These are phyloP conservation scores for Fraxinus pennsylvanica DNA, from an alignment of 257 asterid species.

Conservation along the genomic window DNA sequence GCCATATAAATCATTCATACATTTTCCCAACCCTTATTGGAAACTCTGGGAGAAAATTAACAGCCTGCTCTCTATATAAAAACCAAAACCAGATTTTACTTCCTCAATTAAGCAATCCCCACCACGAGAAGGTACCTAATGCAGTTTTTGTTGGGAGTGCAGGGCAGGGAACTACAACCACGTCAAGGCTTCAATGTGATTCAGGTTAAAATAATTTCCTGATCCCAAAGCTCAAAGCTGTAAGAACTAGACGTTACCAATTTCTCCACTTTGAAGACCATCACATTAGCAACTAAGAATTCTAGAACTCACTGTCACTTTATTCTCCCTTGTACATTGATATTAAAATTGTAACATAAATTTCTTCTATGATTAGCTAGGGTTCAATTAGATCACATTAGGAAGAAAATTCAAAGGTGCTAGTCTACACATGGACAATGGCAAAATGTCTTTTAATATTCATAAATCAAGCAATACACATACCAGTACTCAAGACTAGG, in stretches of 20 bases:
- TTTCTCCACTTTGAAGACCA: slow-evolving; percentile 15
- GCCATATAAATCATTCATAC: slow-evolving; percentile 1
- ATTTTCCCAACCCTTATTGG: not conserved
- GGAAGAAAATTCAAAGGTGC: not conserved
- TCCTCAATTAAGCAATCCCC: not conserved
- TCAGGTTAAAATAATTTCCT: slow-evolving; percentile 15
- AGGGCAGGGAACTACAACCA: not conserved
- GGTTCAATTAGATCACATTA: not conserved
- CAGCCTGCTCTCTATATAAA: not conserved
- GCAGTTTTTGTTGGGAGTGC: not conserved
- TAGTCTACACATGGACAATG: slow-evolving; percentile 10
- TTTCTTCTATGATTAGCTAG: not conserved
- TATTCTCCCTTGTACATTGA: not conserved
- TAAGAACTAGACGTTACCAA: not conserved
- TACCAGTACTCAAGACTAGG: slow-evolving; percentile 98
- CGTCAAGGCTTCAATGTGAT: not conserved
- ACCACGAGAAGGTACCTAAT: not conserved
- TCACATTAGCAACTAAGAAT: slow-evolving; percentile 15
- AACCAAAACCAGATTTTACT: not conserved
- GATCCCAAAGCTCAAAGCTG: not conserved
- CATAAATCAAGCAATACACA: slow-evolving; percentile 29
- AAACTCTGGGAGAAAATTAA: not conserved
- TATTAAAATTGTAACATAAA: not conserved
- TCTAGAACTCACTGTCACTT: not conserved
- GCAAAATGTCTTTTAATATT: slow-evolving; percentile 4